phyloP scores from a whole-genome alignment of 2,329 filamentous ascomycete species.

The Intubia oerlemansii region DNA sequence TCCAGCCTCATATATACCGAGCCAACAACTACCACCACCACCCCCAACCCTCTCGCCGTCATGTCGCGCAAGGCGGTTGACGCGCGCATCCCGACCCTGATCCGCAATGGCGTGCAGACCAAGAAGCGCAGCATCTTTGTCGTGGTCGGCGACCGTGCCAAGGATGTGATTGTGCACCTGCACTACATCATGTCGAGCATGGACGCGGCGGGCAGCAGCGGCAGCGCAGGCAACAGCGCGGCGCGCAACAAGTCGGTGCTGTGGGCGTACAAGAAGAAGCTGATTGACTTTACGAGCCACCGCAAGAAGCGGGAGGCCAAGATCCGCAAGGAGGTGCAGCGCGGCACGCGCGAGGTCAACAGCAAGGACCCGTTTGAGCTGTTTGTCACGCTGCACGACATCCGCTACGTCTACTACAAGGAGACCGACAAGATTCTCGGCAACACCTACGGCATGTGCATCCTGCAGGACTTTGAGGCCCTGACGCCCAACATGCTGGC shows the following conservation, averaged over 20 bases:
- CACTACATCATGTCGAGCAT: slow-evolving; percentile 84
- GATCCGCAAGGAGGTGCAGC: slow-evolving; percentile 96
- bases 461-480: slow-evolving; percentile 93
- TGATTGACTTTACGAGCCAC: slow-evolving; percentile 86
- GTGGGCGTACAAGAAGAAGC: slow-evolving; percentile 95
- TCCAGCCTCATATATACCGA: no score
- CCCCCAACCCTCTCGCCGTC: no score
- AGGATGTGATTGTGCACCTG: slow-evolving; percentile 86
- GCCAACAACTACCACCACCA: no score
- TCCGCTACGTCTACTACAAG: slow-evolving; percentile 98
- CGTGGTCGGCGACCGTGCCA: slow-evolving; percentile 79
- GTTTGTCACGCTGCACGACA: slow-evolving; percentile 89
- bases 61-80: slow-evolving; percentile 48
- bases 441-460: slow-evolving; percentile 68
- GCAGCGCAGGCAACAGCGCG: slow-evolving; percentile 16
- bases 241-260: slow-evolving; percentile 92
- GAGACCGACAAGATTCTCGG: slow-evolving; percentile 97
- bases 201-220: slow-evolving; percentile 6
- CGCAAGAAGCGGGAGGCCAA: slow-evolving; percentile 96
- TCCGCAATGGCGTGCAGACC: slow-evolving; percentile 78
- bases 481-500: slow-evolving; percentile 93
- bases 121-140: slow-evolving; percentile 98
- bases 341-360: slow-evolving; percentile 81
- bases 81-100: slow-evolving; percentile 74
- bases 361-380: slow-evolving; percentile 90